These are phyloP conservation scores for Stygiomarasmius scandens DNA, from an alignment of 1,284 basidiomycete genomes.

Conservation along the genomic window DNA sequence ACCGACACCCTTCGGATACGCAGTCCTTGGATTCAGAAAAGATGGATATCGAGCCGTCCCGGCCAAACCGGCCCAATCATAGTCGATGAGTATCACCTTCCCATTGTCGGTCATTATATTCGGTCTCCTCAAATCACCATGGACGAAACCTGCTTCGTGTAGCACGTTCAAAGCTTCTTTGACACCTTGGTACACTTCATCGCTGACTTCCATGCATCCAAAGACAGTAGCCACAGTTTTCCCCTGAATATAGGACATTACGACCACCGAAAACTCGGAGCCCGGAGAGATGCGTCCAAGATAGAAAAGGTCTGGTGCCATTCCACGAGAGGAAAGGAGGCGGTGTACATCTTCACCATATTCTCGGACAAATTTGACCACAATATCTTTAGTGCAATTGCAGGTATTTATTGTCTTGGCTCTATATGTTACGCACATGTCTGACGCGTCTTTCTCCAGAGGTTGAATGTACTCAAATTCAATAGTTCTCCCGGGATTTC, in stretches of 20 bases:
- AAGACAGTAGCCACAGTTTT: conserved; percentile 1
- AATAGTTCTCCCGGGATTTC: not conserved
- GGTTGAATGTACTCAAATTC: conserved; percentile 6
- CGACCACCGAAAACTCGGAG: conserved; percentile 7
- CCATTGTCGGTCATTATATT: conserved; percentile 10
- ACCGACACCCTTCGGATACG: not conserved
- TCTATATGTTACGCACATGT: conserved; percentile 8
- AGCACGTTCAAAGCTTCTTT: conserved; percentile 1
- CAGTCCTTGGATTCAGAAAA: not conserved
- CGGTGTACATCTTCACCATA: conserved; percentile 16
- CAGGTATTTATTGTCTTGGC: not conserved
- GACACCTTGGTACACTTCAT: not conserved
- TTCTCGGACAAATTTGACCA: conserved; percentile 18
- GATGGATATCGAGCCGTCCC: conserved; percentile 14
- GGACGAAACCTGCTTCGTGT: not conserved
- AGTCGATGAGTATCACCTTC: conserved; percentile 12
- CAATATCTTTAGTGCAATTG: not conserved
- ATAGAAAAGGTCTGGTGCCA: conserved; percentile 18
- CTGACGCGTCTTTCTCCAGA: not conserved
- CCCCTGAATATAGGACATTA: conserved; percentile 14
- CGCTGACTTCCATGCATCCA: not conserved
- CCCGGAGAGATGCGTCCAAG: not conserved
- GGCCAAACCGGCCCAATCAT: conserved; percentile 15
- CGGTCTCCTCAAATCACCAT: conserved; percentile 11
- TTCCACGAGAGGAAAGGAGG: conserved; percentile 6